Percentiles rank a stretch among this genome's conserved stretches.
Evolutionary conservation across 1,139 yeast genomes (phyloP).

Genomic region (Candida albicans): DNA sequence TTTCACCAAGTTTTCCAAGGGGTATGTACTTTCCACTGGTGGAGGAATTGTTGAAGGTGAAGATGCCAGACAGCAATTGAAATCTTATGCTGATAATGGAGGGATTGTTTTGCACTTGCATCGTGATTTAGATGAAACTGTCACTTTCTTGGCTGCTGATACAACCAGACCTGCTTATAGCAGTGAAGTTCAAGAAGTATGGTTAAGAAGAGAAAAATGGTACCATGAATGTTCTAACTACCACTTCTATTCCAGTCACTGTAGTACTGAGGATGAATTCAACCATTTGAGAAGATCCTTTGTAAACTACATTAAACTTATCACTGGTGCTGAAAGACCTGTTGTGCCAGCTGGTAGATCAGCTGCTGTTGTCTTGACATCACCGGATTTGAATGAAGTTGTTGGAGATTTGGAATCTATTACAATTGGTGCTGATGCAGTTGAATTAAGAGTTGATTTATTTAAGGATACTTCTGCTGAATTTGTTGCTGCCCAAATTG

Average conservation of each 20-base stretch:
- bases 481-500: conserved; percentile 74
- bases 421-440: conserved; percentile 68
- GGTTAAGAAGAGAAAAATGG: conserved; percentile 79
- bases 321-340: conserved; percentile 56
- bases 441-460: conserved; percentile 80
- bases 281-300: conserved; percentile 59
- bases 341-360: conserved; percentile 58
- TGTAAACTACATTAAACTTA: conserved; percentile 54
- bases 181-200: conserved; percentile 77
- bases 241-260: conserved; percentile 75
- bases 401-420: conserved; percentile 50
- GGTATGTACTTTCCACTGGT: conserved; percentile 85
- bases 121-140: conserved; percentile 81
- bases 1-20: conserved; percentile 47
- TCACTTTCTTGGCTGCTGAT: conserved; percentile 70
- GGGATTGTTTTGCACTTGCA: conserved; percentile 88
- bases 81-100: conserved; percentile 54
- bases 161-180: conserved; percentile 84
- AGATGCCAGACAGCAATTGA: conserved; percentile 62
- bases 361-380: conserved; percentile 72
- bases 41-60: conserved; percentile 91
- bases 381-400: conserved; percentile 50
- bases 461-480: conserved; percentile 50
- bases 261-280: conserved; percentile 57
- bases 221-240: conserved; percentile 80